These are phyloP conservation scores for Colletotrichum graminicola DNA, from an alignment of 2,329 filamentous ascomycete species.

Conservation along the genomic window DNA sequence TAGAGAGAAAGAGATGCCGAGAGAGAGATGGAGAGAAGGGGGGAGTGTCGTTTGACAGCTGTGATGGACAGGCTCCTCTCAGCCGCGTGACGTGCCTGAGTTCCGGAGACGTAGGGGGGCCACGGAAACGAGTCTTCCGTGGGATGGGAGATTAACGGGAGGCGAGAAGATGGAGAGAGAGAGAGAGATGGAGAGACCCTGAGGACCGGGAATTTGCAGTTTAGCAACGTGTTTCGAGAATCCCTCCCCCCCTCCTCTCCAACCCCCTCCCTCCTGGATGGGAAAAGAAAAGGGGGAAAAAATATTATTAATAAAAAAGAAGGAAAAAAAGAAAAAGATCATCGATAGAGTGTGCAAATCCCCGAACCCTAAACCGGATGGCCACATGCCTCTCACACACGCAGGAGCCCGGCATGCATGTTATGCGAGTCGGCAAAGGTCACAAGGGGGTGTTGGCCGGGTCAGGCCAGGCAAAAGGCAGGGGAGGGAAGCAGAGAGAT, in stretches of 20 bases:
- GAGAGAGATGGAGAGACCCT: neutral
- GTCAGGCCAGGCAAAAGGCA: neutral
- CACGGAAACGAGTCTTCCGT: conserved; percentile 28
- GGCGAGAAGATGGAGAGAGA: neutral
- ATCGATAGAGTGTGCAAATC: conserved; percentile 40
- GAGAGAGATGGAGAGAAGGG: neutral
- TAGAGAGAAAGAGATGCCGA: conserved; percentile 17
- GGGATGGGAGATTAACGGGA: conserved; percentile 3
- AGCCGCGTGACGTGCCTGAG: neutral
- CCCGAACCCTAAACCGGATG: conserved; percentile 39
- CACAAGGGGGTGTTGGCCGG: neutral
- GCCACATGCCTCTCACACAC: conserved; percentile 17
- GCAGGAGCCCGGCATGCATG: conserved; percentile 5
- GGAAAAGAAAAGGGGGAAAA: neutral
- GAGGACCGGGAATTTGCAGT: conserved; percentile 30
- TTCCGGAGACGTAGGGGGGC: conserved; percentile 18
- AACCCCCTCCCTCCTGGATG: no score
- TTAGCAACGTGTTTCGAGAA: conserved; percentile 39
- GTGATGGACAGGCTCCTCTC: conserved; percentile 16
- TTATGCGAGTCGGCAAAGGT: conserved; percentile 8
- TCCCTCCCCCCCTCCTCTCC: neutral
- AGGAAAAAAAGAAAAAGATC: conserved; percentile 18
- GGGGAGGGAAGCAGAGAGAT: neutral
- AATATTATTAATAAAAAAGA: no score
- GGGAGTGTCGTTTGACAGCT: neutral